phyloP scores from a whole-genome alignment of 768 basidiomycete species.

The Hygrophoropsis aurantiaca region DNA sequence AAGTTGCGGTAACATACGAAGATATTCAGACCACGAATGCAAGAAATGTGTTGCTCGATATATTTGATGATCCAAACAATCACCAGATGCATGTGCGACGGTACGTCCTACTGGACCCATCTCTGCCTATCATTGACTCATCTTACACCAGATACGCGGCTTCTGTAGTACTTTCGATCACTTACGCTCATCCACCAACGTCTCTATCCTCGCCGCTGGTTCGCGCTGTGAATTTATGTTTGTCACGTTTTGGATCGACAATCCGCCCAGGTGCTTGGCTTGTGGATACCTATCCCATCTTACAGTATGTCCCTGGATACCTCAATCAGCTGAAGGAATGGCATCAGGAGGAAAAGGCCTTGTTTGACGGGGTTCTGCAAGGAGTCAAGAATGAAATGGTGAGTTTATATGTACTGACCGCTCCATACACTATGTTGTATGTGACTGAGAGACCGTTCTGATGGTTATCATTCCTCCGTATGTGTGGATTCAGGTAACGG shows the following conservation, averaged over 20 bases:
- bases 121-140: conserved; percentile 23
- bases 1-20: conserved; percentile 41
- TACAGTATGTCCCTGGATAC: conserved; percentile 51
- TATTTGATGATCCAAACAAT: conserved; percentile 21
- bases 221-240: neutral
- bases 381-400: conserved; percentile 44
- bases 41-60: conserved; percentile 5
- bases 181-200: conserved; percentile 15
- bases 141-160: conserved; percentile 6
- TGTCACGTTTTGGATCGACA: conserved; percentile 20
- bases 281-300: conserved; percentile 28
- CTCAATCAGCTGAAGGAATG: conserved; percentile 49
- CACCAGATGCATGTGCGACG: conserved; percentile 27
- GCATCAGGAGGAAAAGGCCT: conserved; percentile 46
- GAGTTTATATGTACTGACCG: neutral
- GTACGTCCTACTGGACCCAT: conserved; percentile 25
- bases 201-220: too few relatives aligned
- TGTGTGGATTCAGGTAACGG: conserved; percentile 26
- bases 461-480: too few relatives aligned
- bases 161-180: conserved; percentile 7
- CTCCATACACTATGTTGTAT: neutral
- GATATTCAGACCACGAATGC: conserved; percentile 39
- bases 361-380: conserved; percentile 47
- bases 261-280: conserved; percentile 24
- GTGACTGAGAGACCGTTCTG: too few relatives aligned